Evolutionary conservation across 2,329 filamentous ascomycete species (phyloP), one percentile per base, ranked within the genome.

Genomic region (Neopestalotiopsis sp.): DNA sequence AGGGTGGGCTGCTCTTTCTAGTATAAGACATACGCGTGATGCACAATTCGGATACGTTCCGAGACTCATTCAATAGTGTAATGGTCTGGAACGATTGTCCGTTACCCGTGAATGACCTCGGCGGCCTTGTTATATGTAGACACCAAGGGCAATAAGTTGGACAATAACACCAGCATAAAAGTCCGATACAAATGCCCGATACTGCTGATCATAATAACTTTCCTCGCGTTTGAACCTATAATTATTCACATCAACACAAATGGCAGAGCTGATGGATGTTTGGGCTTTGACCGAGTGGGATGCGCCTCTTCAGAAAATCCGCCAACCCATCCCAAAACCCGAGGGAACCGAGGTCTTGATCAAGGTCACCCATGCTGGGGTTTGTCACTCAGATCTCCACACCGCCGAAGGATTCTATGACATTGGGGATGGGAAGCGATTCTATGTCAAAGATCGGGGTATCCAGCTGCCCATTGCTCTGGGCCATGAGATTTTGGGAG

Each of bases 341-440:
- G 28, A 58, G 24, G 56, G 56, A n/a, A 12, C 14, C 7, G 56
- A 58, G 28, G 28, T 58, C 14, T 58, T 58, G 56, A 30, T 58
- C 56, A 58, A 58, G 28, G 56, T 58, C 20, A 58, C 56, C 24
- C 56, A 58, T 20, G n/a, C 20, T 58, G 56, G 56, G 20, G 56
- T 58, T 58, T 58, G 56, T 9, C 56, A 58, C 28, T 58, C 56
- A n/a, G 56, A 58, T 20, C 56, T 58, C 13, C 56, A 58, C 12
- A 58, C 56, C 56, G 56, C 56, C 56, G 56, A 58, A 30, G 56
- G 56, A 4, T 28, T 12, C 56, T 58, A 58, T 28, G 56, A 58
- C 13, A 58, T 58, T n/a, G 56, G 56, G n/a, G 56, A 20, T 30
- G 56, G 56, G n/a, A 58, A 58, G 56, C n/a, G 28, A 13, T 58